phyloP scores from a whole-genome alignment of 805 yeast species.

The Candida gorgasii region DNA sequence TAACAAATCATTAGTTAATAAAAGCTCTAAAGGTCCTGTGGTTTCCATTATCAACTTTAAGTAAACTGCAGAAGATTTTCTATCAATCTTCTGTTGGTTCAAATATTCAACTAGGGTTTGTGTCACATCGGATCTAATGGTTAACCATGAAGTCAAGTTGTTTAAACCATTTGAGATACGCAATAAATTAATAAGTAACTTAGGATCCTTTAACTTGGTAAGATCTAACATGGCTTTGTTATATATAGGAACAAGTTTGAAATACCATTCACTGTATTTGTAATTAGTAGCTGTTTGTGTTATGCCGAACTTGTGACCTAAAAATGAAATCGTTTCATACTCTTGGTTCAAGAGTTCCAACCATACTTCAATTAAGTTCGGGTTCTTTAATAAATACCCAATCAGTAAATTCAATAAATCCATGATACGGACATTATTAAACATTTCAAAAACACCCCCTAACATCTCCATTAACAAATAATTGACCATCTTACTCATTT shows the following conservation, averaged over 20 bases:
- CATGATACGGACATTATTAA: not conserved
- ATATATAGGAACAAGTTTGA: conserved; percentile 5
- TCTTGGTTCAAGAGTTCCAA: not conserved
- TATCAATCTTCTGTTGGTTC: not conserved
- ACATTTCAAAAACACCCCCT: not conserved
- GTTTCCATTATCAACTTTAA: not conserved
- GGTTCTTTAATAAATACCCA: not conserved
- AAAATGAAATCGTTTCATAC: not conserved
- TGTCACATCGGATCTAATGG: not conserved
- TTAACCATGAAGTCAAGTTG: conserved; percentile 2
- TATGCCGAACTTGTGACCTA: not conserved
- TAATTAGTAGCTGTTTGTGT: not conserved
- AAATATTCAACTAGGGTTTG: not conserved
- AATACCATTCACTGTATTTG: not conserved
- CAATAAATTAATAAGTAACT: not conserved
- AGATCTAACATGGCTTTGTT: not conserved
- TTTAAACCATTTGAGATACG: no score
- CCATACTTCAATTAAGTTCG: not conserved
- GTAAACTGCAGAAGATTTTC: not conserved
- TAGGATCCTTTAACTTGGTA: not conserved
- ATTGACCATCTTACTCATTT: conserved; percentile 6
- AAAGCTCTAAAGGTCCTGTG: not conserved
- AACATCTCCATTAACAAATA: conserved; percentile 1
- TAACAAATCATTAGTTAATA: not conserved
- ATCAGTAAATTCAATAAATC: not conserved